These are phyloP conservation scores for Calcarisporium arbuscula DNA, from an alignment of 2,329 filamentous ascomycete genomes.

Conservation along the genomic window DNA sequence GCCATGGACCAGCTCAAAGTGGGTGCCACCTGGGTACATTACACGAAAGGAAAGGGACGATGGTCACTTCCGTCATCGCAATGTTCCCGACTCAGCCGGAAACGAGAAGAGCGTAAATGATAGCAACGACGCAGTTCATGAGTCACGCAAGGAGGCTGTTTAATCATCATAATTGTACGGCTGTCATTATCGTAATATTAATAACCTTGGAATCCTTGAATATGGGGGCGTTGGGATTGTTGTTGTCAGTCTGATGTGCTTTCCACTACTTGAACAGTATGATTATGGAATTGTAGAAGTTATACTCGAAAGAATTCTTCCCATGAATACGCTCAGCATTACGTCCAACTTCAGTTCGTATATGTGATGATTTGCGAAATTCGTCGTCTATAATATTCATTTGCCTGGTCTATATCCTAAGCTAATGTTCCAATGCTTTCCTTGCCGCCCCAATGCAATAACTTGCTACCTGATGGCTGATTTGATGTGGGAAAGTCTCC, in stretches of 20 bases:
- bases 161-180: conserved; percentile 1
- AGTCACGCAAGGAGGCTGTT: conserved; percentile 5
- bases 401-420: too few relatives aligned
- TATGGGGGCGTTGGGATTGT: neutral
- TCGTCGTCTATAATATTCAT: too few relatives aligned
- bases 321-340: too few relatives aligned
- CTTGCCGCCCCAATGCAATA: too few relatives aligned
- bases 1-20: conserved; percentile 53
- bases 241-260: neutral
- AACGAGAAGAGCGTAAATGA: conserved; percentile 9
- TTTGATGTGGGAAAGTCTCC: too few relatives aligned
- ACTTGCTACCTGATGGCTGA: too few relatives aligned
- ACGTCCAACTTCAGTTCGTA: too few relatives aligned
- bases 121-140: conserved; percentile 2
- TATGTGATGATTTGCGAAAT: too few relatives aligned
- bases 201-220: neutral
- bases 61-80: conserved; percentile 16
- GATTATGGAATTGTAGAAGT: too few relatives aligned
- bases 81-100: conserved; percentile 1
- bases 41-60: conserved; percentile 31
- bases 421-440: too few relatives aligned
- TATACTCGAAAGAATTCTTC: too few relatives aligned
- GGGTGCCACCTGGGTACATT: conserved; percentile 40
- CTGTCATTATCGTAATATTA: neutral
- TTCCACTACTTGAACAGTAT: too few relatives aligned